Base-by-base conservation (phyloP, 306 rosid species). In the Amphicarpaea edgeworthii region DNA sequence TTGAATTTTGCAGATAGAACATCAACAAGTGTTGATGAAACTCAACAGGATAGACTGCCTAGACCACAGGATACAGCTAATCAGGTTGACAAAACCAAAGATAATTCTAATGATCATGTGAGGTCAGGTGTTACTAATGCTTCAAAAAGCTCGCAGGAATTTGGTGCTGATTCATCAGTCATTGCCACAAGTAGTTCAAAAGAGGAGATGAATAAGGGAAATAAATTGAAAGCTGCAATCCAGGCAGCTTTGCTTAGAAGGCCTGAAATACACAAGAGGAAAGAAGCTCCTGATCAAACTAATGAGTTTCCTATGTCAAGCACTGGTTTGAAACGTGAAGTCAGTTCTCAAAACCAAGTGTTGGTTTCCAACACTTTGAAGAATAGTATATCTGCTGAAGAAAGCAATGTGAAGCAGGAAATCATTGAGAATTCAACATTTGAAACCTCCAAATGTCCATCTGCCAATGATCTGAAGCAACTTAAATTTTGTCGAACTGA, bases 231-330 rank as follows among this genome's bases (percentile, higher is more conserved):
- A 87, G 88, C 91, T 58, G 96, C 97, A 72, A 86, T 94, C 66
- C 87, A 88, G 19, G 93, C 89, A 12, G 98, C 96, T 77, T 68
- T 86, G 84, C 96, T 75, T 76, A 86, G 86, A 82, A 91, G 89
- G 82, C 97, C 97, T 77, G 93, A 85, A 83, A 82, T 91, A 50
- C 83, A 77, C 82, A 94, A 85, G 84, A 94, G 78, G 83, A 90
- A 88, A 84, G 84, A 82, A 82, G 76, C 68, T 55, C 66, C 50
- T 55, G 86, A 86, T 70, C 88, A 82, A 80, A 73, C 83, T 76
- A 90, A 85, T 17, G 90, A 87, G 68, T 64, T 81, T 69, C 71
- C 87, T 20, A 70, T 72, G n/a, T 70, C 82, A 34, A 82, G 80
- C 82, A 49, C 82, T 47, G 92, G 78, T 66, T 67, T 79, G 61